phyloP scores from a whole-genome alignment of 2,329 filamentous ascomycete species.

The Fusarium nanum region DNA sequence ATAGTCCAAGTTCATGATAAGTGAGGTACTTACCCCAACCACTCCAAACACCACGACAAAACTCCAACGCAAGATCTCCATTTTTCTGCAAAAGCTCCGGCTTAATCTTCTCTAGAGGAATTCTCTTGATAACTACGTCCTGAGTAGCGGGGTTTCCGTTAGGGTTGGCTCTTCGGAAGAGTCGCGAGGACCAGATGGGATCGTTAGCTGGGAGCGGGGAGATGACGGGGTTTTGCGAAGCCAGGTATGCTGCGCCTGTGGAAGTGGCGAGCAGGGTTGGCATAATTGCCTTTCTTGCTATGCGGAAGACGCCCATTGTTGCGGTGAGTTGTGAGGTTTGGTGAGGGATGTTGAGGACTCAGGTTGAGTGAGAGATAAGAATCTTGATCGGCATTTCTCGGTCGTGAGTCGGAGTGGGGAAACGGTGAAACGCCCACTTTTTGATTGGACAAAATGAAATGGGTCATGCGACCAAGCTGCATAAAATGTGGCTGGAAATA shows the following conservation, averaged over 20 bases:
- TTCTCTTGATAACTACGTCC: slow-evolving; percentile 71
- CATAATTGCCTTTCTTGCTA: slow-evolving; percentile 61
- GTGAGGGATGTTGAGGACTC: neutral
- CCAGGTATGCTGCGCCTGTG: slow-evolving; percentile 60
- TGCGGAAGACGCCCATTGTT: slow-evolving; percentile 65
- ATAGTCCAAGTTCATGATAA: neutral
- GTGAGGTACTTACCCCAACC: slow-evolving; percentile 63
- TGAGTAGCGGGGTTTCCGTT: slow-evolving; percentile 70
- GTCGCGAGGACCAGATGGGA: slow-evolving; percentile 68
- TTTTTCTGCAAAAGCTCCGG: slow-evolving; percentile 73
- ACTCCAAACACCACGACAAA: slow-evolving; percentile 75
- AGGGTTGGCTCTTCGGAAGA: slow-evolving; percentile 71
- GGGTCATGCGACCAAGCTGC: slow-evolving; percentile 10
- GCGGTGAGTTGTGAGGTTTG: neutral
- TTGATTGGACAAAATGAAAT: neutral
- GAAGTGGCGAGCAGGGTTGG: slow-evolving; percentile 62
- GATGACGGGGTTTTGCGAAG: slow-evolving; percentile 65
- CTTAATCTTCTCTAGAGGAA: slow-evolving; percentile 72
- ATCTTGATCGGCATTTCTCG: slow-evolving; percentile 23
- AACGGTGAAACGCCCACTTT: slow-evolving; percentile 1
- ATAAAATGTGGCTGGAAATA: slow-evolving; percentile 18
- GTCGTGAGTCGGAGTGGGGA: slow-evolving; percentile 18
- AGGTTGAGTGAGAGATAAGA: slow-evolving; percentile 20
- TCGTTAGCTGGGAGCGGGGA: slow-evolving; percentile 69
- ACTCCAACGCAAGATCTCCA: slow-evolving; percentile 68